Conservation (phyloP, 2,329 filamentous ascomycete species). For the Exophiala dermatitidis region DNA sequence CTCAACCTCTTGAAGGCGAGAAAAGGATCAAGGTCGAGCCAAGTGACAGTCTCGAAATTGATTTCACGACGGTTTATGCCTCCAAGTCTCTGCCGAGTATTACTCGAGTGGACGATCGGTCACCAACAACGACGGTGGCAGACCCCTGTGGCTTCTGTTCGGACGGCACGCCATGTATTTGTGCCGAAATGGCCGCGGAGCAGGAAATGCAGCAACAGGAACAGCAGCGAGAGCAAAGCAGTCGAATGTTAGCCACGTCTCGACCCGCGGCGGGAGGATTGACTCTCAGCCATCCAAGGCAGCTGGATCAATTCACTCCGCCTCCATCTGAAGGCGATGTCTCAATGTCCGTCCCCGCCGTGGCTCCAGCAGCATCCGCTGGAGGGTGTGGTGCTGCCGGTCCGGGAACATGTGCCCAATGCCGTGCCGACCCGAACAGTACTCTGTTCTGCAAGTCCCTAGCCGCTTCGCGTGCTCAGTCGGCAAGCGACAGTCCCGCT, state of each 20-base stretch:
- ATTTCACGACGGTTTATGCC: conserved; percentile 52
- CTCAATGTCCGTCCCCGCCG: conserved; percentile 41
- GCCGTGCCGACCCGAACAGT: conserved; percentile 67
- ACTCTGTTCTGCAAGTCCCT: conserved; percentile 77
- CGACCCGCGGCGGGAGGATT: neutral
- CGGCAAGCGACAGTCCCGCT: conserved; percentile 49
- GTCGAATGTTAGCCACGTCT: neutral
- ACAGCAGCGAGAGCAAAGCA: conserved; percentile 37
- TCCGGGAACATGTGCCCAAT: conserved; percentile 73
- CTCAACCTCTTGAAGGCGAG: conserved; percentile 36
- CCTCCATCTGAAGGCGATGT: conserved; percentile 52
- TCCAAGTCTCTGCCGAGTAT: conserved; percentile 47
- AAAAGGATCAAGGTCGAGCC: conserved; percentile 49
- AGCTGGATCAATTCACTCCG: conserved; percentile 44
- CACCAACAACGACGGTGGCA: conserved; percentile 40
- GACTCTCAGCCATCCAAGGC: conserved; percentile 3
- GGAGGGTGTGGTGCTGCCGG: conserved; percentile 48
- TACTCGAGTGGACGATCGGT: conserved; percentile 33
- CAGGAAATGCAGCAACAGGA: conserved; percentile 26
- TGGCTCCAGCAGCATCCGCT: conserved; percentile 24
- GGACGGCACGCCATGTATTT: conserved; percentile 74
- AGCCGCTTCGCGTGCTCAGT: conserved; percentile 49
- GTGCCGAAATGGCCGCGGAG: conserved; percentile 57
- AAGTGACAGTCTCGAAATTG: conserved; percentile 52
- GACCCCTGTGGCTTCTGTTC: conserved; percentile 78